Evolutionary conservation across 306 rosid genomes (phyloP).

Genomic region (Malus domestica): ASM211411v1 NC_041803.1:17118001-17118500

Average conservation of each 20-base stretch:
- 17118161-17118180: slow-evolving; percentile 32
- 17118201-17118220: slow-evolving; percentile 20
- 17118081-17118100: slow-evolving; percentile 36
- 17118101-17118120: slow-evolving; percentile 44
- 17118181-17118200: slow-evolving; percentile 21
- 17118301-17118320: slow-evolving; percentile 22
- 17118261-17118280: slow-evolving; percentile 49
- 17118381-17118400: slow-evolving; percentile 21
- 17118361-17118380: slow-evolving; percentile 20
- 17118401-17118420: slow-evolving; percentile 25
- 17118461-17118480: slow-evolving; percentile 24
- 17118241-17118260: slow-evolving; percentile 43
- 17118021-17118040: slow-evolving; percentile 9
- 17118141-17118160: slow-evolving; percentile 29
- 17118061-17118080: slow-evolving; percentile 77
- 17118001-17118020: slow-evolving; percentile 38
- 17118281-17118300: slow-evolving; percentile 29
- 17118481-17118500: slow-evolving; percentile 52
- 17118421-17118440: slow-evolving; percentile 27
- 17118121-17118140: slow-evolving; percentile 41
- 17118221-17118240: slow-evolving; percentile 23
- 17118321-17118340: slow-evolving; percentile 32
- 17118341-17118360: slow-evolving; percentile 20
- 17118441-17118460: slow-evolving; percentile 14
- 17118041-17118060: slow-evolving; percentile 37